These are phyloP conservation scores for Neonectria neomacrospora DNA, from an alignment of 2,329 filamentous ascomycete species.

Conservation along the genomic window DNA sequence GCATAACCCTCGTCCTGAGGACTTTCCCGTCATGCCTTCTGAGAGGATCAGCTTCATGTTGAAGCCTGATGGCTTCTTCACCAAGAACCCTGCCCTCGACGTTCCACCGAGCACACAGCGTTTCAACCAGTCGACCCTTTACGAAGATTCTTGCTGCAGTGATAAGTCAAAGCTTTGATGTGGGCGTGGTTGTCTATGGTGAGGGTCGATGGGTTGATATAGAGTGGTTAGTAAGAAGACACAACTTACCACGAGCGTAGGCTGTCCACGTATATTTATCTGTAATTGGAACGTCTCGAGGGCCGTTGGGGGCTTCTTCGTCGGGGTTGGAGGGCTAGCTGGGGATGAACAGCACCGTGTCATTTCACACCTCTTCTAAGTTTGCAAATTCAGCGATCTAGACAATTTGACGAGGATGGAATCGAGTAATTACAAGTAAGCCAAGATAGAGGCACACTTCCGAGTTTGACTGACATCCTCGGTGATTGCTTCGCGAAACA, in stretches of 20 bases:
- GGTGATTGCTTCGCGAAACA: too few relatives aligned
- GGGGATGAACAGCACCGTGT: too few relatives aligned
- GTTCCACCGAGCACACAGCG: constrained; percentile 17
- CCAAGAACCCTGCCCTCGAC: constrained; percentile 60
- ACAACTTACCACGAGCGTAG: background rate
- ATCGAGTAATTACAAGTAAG: too few relatives aligned
- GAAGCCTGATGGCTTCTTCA: constrained; percentile 63
- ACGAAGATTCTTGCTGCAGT: constrained; percentile 8
- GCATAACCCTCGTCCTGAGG: constrained; percentile 66
- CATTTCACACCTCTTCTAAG: too few relatives aligned
- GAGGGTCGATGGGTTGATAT: background rate
- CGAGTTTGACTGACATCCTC: too few relatives aligned
- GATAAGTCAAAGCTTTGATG: constrained; percentile 5
- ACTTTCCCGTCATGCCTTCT: constrained; percentile 74
- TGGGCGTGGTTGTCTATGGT: too few relatives aligned
- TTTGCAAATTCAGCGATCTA: too few relatives aligned
- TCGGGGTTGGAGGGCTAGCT: background rate
- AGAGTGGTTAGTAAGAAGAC: background rate
- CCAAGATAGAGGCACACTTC: too few relatives aligned
- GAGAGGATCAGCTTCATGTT: constrained; percentile 61
- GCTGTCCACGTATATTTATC: too few relatives aligned
- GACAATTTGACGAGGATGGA: too few relatives aligned
- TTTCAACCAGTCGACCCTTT: background rate
- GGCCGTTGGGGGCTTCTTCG: background rate
- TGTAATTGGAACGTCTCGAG: background rate